Conservation (phyloP, 2,329 filamentous ascomycete species). For the Colletotrichum sp. region DNA sequence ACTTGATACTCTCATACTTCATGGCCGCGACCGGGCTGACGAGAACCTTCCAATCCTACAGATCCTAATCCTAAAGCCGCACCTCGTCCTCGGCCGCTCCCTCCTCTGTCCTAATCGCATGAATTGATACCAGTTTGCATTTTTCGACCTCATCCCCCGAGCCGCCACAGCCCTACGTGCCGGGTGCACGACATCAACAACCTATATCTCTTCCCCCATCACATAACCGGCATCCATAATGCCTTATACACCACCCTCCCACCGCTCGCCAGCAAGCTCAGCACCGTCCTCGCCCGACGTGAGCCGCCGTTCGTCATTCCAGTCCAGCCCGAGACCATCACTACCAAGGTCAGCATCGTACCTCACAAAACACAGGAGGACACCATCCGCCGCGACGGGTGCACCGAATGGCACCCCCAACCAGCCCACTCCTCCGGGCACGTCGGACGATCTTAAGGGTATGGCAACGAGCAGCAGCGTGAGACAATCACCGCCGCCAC, state of each 20-base stretch:
- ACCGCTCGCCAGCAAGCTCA: slow-evolving; percentile 66
- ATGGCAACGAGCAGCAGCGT: slow-evolving; percentile 64
- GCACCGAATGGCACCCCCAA: slow-evolving; percentile 32
- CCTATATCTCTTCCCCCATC: background rate
- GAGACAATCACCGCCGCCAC: slow-evolving; percentile 82
- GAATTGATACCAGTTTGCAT: slow-evolving; percentile 22
- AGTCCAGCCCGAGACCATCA: slow-evolving; percentile 53
- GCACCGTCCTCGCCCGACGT: slow-evolving; percentile 58
- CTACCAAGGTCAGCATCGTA: slow-evolving; percentile 71
- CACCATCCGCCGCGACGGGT: slow-evolving; percentile 47
- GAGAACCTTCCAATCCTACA: background rate
- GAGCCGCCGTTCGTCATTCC: slow-evolving; percentile 65
- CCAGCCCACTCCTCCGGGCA: slow-evolving; percentile 53
- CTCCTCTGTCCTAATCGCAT: slow-evolving; percentile 4
- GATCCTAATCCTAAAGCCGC: slow-evolving; percentile 10
- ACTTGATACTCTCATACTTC: background rate
- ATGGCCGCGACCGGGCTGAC: slow-evolving; percentile 14
- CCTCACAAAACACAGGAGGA: slow-evolving; percentile 66
- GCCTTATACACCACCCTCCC: slow-evolving; percentile 87
- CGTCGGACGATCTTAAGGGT: slow-evolving; percentile 53
- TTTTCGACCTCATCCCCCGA: background rate
- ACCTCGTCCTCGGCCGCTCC: background rate
- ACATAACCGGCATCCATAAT: slow-evolving; percentile 48
- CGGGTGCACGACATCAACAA: slow-evolving; percentile 8
- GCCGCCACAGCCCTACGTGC: background rate